phyloP scores from a whole-genome alignment of 345 rosid species.

The Mallotus nudiflorus region DNA sequence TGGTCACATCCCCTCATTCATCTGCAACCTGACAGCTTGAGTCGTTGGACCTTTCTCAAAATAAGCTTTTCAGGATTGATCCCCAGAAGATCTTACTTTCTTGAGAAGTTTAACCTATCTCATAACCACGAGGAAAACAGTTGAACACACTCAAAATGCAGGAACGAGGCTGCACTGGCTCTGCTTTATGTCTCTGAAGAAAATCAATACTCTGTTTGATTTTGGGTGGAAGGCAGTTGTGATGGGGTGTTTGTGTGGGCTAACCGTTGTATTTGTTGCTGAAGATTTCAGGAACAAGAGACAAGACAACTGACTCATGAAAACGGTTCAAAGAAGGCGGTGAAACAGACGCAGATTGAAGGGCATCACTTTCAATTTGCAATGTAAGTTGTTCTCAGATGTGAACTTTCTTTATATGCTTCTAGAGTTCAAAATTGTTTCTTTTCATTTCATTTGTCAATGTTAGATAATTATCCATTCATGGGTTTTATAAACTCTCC shows the following conservation, averaged over 20 bases:
- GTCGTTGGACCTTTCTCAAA: neutral
- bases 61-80: neutral
- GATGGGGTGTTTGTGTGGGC: conserved; percentile 1
- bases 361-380: neutral
- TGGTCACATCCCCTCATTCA: conserved; percentile 1
- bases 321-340: neutral
- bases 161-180: too few species aligned
- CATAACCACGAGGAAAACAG: too few species aligned
- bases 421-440: too few species aligned
- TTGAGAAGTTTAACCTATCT: neutral
- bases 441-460: too few species aligned
- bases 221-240: neutral
- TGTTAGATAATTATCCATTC: too few species aligned
- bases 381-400: too few species aligned
- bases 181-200: neutral
- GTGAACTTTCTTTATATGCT: too few species aligned
- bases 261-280: neutral
- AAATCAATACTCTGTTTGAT: neutral
- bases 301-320: neutral
- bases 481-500: too few species aligned
- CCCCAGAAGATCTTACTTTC: neutral
- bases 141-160: too few species aligned
- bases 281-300: neutral
- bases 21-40: neutral
- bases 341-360: neutral